Evolutionary conservation across 2,329 filamentous ascomycete species (phyloP).

Genomic region (Metarhizium robertsii): DNA sequence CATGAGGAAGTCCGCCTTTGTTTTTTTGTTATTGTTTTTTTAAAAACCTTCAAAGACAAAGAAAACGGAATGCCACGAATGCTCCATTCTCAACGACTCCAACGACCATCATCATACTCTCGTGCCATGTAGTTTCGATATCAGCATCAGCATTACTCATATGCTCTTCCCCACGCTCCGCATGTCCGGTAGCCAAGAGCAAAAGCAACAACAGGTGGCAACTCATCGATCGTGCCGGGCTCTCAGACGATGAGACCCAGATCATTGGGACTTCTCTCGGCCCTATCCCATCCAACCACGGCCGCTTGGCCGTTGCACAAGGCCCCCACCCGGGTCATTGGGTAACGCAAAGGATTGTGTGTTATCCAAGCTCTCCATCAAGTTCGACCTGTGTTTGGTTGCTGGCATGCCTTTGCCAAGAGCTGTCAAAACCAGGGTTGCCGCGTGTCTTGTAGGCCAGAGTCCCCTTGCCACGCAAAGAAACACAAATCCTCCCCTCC

Average conservation of each 20-base stretch:
- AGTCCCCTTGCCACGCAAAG: not conserved
- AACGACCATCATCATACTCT: not conserved
- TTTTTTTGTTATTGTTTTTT: too few relatives aligned
- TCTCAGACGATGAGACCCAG: conserved; percentile 3
- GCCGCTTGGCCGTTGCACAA: not conserved
- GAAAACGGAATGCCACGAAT: not conserved
- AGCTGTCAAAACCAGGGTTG: not conserved
- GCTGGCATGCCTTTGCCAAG: not conserved
- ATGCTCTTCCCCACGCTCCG: not conserved
- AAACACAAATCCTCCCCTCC: not conserved
- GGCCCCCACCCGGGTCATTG: not conserved
- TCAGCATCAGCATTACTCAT: not conserved
- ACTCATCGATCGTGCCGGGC: conserved; percentile 2
- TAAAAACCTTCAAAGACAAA: not conserved
- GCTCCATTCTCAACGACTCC: not conserved
- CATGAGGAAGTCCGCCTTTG: too few relatives aligned
- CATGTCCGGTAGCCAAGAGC: not conserved
- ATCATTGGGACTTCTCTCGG: conserved; percentile 3
- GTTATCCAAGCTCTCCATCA: not conserved
- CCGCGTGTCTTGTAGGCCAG: conserved; percentile 1
- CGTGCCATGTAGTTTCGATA: not conserved
- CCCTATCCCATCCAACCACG: conserved; percentile 2
- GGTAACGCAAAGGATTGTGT: not conserved
- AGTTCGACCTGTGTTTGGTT: not conserved
- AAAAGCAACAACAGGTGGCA: conserved; percentile 1